A percentile compares a stretch with the other conserved stretches of the same genome.
Evolutionary conservation across 176 grass and related monocot genomes (phyloP).

Genomic region (Aechmea fasciata): DNA sequence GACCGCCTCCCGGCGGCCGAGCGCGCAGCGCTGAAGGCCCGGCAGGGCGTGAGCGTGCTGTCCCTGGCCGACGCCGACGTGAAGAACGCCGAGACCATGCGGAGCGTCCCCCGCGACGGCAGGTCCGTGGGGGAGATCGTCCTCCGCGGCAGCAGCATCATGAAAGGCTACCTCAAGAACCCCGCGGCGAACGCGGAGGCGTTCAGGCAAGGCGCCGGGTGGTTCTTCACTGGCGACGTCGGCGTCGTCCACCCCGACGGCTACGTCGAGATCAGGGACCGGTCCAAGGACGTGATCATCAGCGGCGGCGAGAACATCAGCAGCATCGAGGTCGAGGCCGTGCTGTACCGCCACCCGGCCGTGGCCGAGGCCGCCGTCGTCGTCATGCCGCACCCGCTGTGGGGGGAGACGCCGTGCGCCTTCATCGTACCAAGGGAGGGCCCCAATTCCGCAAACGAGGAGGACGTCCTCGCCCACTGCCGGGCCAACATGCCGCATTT

Average conservation of each 20-base stretch:
- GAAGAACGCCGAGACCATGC: slow-evolving; percentile 25
- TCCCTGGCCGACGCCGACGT: slow-evolving; percentile 58
- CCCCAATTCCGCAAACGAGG: slow-evolving; percentile 15
- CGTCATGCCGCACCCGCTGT: slow-evolving; percentile 42
- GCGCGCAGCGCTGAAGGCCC: slow-evolving; percentile 48
- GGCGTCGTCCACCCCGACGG: slow-evolving; percentile 67
- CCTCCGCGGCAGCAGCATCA: slow-evolving; percentile 54
- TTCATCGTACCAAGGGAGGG: slow-evolving; percentile 19
- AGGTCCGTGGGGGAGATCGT: slow-evolving; percentile 51
- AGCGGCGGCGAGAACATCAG: slow-evolving; percentile 63
- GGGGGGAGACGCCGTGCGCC: slow-evolving; percentile 14
- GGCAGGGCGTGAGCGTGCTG: slow-evolving; percentile 52
- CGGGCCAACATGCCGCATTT: slow-evolving; percentile 31
- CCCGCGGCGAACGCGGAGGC: slow-evolving; percentile 24
- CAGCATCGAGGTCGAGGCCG: slow-evolving; percentile 66
- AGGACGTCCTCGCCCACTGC: slow-evolving; percentile 41
- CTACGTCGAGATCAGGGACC: slow-evolving; percentile 80
- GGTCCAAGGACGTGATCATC: slow-evolving; percentile 74
- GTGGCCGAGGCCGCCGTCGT: slow-evolving; percentile 51
- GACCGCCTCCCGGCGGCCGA: slow-evolving; percentile 30
- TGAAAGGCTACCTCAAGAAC: slow-evolving; percentile 73
- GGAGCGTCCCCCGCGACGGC: slow-evolving; percentile 45
- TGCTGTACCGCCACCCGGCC: slow-evolving; percentile 34
- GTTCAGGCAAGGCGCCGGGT: slow-evolving; percentile 30
- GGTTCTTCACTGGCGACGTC: slow-evolving; percentile 68